Base-by-base conservation (phyloP, 2,329 filamentous ascomycete genomes). In the Pseudodiploospora longispora region DNA sequence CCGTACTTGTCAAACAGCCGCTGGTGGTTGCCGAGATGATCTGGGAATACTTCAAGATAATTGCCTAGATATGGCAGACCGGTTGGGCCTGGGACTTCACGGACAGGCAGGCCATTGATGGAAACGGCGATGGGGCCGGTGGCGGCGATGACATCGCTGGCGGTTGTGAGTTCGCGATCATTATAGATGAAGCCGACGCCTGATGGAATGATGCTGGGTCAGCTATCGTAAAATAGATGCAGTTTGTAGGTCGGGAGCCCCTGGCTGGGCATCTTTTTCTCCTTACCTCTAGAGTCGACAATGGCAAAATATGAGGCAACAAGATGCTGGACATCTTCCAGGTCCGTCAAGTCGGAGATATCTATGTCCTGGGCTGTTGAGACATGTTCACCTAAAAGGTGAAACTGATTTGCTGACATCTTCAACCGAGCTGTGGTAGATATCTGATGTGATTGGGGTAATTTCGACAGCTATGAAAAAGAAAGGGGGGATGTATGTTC, bases 11-110 rank as follows among this genome's bases (percentile, higher is more conserved):
- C 67, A 41, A 78, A 78, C 1, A 78, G 60, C 0, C 74, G 65
- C 38, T 76, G 67, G 44, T 76, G 70, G 56, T 79, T 79, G 3
- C 76, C 75, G 1, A 80, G 63, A 47, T 76, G 74, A 49, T 80
- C 76, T 0, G 76, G 76, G 51, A 68, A 80, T 7, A 78, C 58
- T 47, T 78, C 73, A 37, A 72, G 71, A 57, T 69, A 74, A 51
- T 70, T 76, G 19, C 76, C 76, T 3, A 78, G 58, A n/a, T 69
- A 62, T 2, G 71, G 70, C 1, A 72, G 59, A 4, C 65, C 69
- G 12, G 57, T 59, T 4, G 75, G 72, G 0, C 76, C 75, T 2
- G 72, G 76, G 6, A 78, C 59, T 3, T 70, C 62, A 2, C 68
- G 70, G 6, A 77, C 68, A 4, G 62, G 53, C 33, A 71, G 64